A percentile compares a stretch with the other conserved stretches of the same genome.
Evolutionary conservation across 108 stramenopile species (phyloP).

Genomic region (Aurantiochytrium sp.): DNA sequence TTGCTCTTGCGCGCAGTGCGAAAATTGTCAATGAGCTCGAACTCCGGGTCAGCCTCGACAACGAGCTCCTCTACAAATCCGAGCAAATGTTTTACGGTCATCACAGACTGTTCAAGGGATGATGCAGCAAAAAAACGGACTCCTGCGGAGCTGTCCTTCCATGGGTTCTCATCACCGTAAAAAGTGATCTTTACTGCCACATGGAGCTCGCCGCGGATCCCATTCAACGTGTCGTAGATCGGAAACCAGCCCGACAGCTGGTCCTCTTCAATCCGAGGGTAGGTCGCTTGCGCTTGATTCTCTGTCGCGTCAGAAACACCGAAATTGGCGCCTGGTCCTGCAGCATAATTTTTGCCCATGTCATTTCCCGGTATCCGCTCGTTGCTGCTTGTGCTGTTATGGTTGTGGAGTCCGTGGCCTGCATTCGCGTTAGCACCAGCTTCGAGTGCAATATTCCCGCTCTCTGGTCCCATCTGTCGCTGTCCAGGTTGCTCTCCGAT

Average conservation of each 20-base stretch:
- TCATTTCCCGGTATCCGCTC: too few species aligned
- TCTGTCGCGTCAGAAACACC: too few species aligned
- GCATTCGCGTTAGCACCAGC: too few species aligned
- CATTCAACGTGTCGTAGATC: conserved; percentile 79
- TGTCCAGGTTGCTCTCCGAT: too few species aligned
- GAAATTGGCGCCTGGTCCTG: too few species aligned
- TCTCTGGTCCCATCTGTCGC: too few species aligned
- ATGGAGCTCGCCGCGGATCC: conserved; percentile 75
- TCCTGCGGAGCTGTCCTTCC: conserved; percentile 85
- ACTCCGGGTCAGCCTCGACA: conserved; percentile 94
- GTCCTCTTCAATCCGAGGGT: not conserved
- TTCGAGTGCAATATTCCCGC: too few species aligned
- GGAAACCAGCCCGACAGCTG: conserved; percentile 86
- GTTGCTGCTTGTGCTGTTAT: too few species aligned
- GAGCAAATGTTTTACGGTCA: conserved; percentile 66
- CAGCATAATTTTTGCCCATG: too few species aligned
- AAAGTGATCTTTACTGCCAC: conserved; percentile 80
- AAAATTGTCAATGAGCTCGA: conserved; percentile 66
- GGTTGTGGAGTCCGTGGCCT: too few species aligned
- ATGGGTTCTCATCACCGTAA: conserved; percentile 89
- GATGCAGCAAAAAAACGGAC: conserved; percentile 88
- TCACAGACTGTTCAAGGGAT: conserved; percentile 64
- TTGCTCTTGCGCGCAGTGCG: conserved; percentile 67
- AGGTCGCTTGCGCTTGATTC: too few species aligned
- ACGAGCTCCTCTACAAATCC: conserved; percentile 94